Base-by-base conservation (phyloP, 2,329 filamentous ascomycete species). In the Alternaria alternata region DNA sequence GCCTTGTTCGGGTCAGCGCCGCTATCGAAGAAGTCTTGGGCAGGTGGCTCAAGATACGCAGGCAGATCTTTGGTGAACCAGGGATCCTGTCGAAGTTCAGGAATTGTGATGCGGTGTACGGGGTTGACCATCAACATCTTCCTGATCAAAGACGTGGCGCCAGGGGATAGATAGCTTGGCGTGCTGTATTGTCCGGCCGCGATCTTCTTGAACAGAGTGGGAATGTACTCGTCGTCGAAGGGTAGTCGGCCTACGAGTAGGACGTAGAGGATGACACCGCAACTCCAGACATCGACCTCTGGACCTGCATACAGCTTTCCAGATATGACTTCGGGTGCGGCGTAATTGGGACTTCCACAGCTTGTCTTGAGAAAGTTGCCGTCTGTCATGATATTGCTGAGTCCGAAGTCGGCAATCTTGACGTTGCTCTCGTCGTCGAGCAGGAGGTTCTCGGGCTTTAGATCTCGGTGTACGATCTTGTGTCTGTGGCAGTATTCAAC, bases 321-420 rank as follows among this genome's bases (percentile, higher is more conserved):
- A 56, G 94, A 95, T 74, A 99, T 98, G 62, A 99, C 95, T 79
- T 99, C 95, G 7, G 95, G 95, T 1, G 95, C 95, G 12, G 95
- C 95, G 79, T 99, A 99, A 80, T 99, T 99, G 42, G 95, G 95
- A 75, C 94, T 98, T 54, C 95, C 95, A 74, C 95, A 99, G 77
- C 94, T 98, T 1, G 95, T 99, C 82, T 97, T 98, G 73, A 99
- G 87, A 77, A 99, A 99, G 78, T 99, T 99, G 26, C 95, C 95
- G 77, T 99, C 95, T 0, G 95, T 98, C 95, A 99, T 99, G 81
- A 99, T 99, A 78, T 99, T 99, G 83, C 94, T 98, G 58, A 99
- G 85, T 59, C 95, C 95, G 70, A 99, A 99, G 81, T 99, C 95
- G 72, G 95, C 95, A 81, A 99, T 99, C 83, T 99, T 99, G 81